phyloP scores from a whole-genome alignment of 2,329 filamentous ascomycete genomes.

The Curvularia lunata region DNA sequence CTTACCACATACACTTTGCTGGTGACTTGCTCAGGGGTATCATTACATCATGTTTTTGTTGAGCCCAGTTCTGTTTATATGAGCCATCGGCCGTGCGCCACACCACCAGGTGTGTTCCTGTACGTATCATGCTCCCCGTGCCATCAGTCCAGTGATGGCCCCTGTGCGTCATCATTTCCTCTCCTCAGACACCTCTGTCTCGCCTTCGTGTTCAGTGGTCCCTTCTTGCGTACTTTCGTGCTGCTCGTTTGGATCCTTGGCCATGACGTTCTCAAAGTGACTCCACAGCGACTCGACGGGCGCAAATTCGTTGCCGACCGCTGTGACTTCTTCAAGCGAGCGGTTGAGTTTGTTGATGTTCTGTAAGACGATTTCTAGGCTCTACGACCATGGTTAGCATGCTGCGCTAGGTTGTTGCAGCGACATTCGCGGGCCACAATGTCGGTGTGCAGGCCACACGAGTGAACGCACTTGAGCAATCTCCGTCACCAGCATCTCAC shows the following conservation, averaged over 20 bases:
- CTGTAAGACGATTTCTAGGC: constrained; percentile 86
- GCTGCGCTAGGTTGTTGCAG: constrained; percentile 6
- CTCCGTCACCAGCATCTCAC: constrained; percentile 72
- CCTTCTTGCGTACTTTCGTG: constrained; percentile 31
- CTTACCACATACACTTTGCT: not conserved
- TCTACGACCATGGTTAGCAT: constrained; percentile 48
- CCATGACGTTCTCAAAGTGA: constrained; percentile 96
- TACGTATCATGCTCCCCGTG: not conserved
- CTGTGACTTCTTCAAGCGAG: constrained; percentile 86
- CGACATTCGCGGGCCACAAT: constrained; percentile 42
- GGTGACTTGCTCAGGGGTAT: constrained; percentile 15
- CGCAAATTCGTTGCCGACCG: constrained; percentile 96
- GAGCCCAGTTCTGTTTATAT: constrained; percentile 6
- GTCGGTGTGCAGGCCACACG: constrained; percentile 31
- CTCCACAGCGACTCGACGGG: constrained; percentile 97
- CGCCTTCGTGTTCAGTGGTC: constrained; percentile 31
- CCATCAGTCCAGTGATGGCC: not conserved
- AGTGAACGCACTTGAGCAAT: constrained; percentile 67
- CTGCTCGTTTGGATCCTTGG: constrained; percentile 63
- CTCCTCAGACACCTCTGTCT: constrained; percentile 30
- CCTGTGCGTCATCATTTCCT: constrained; percentile 22
- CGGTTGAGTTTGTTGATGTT: constrained; percentile 97
- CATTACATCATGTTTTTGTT: constrained; percentile 14
- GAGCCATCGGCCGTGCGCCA: constrained; percentile 8
- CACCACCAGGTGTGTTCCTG: not conserved